These are phyloP conservation scores for Crepidotus variabilis DNA, from an alignment of 768 basidiomycete genomes.

Conservation along the genomic window DNA sequence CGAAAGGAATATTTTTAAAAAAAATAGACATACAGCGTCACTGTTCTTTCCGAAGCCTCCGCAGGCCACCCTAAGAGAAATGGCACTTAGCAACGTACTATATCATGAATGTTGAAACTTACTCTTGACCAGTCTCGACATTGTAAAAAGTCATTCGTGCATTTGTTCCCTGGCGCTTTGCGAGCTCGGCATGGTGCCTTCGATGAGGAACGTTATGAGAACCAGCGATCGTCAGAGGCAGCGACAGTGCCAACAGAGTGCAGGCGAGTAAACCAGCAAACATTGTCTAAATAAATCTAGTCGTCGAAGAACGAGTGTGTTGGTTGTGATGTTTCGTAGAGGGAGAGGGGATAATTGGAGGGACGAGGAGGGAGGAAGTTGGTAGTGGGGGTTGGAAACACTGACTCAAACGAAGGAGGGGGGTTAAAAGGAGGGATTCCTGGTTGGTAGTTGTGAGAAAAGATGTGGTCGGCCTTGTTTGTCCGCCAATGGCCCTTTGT, in stretches of 20 bases:
- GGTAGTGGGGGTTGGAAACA: neutral
- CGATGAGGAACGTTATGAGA: constrained; percentile 3
- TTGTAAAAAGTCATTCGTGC: constrained; percentile 35
- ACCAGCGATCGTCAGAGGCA: neutral
- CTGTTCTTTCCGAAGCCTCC: constrained; percentile 21
- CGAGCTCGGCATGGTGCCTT: constrained; percentile 17
- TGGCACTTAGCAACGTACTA: neutral
- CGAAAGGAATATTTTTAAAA: neutral
- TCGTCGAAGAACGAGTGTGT: neutral
- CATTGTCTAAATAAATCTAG: constrained; percentile 1
- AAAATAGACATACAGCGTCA: constrained; percentile 22
- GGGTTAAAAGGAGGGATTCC: neutral
- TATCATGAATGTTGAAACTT: constrained; percentile 8
- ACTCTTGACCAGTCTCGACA: constrained; percentile 22
- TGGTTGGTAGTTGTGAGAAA: neutral
- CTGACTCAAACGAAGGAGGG: neutral
- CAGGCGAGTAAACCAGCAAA: neutral
- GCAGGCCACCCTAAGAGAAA: constrained; percentile 23
- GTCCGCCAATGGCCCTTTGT: neutral
- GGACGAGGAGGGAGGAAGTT: neutral
- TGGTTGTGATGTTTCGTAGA: neutral
- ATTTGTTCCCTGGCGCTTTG: constrained; percentile 17
- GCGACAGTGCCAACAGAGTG: neutral
- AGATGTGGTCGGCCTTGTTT: neutral
- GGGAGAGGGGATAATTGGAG: neutral